Conservation (phyloP, 2,329 filamentous ascomycete species). For the Aspergillus sp. region DNA sequence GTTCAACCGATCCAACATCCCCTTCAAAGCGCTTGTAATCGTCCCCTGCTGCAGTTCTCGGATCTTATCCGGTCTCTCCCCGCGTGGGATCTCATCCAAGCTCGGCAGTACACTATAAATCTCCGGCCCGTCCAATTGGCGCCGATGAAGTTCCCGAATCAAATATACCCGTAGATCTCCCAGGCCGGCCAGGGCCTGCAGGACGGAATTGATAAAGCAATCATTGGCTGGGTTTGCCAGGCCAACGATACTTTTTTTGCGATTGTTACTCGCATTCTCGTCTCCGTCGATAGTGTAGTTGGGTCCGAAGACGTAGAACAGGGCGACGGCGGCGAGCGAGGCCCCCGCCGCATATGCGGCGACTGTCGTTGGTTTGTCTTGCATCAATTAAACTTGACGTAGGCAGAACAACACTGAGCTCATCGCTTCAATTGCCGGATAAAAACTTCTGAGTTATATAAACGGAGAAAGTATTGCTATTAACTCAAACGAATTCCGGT, state of each 20-base stretch:
- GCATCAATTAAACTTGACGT: conserved; percentile 51
- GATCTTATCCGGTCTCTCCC: conserved; percentile 42
- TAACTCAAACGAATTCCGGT: too few relatives aligned
- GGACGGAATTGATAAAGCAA: conserved; percentile 92
- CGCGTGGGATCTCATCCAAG: conserved; percentile 32
- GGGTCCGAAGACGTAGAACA: conserved; percentile 97
- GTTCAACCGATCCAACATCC: conserved; percentile 85
- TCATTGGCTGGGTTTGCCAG: conserved; percentile 88
- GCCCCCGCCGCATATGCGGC: conserved; percentile 93
- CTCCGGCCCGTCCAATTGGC: conserved; percentile 68
- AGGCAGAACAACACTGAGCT: background rate
- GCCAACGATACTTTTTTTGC: conserved; percentile 84
- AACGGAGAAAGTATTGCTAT: too few relatives aligned
- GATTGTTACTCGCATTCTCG: conserved; percentile 48
- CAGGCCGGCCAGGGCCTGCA: conserved; percentile 86
- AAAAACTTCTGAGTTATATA: too few relatives aligned
- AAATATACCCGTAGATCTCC: conserved; percentile 85
- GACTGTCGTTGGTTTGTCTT: conserved; percentile 73
- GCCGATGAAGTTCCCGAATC: conserved; percentile 81
- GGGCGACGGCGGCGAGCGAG: conserved; percentile 85
- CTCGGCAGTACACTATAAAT: conserved; percentile 62
- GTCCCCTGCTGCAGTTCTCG: conserved; percentile 66
- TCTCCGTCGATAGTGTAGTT: conserved; percentile 91
- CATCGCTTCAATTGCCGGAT: background rate
- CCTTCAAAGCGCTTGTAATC: conserved; percentile 81